Percentiles rank a stretch among this genome's conserved stretches.
Evolutionary conservation across 306 rosid species (phyloP).

Genomic region (Dalbergia cochinchinensis): DNA sequence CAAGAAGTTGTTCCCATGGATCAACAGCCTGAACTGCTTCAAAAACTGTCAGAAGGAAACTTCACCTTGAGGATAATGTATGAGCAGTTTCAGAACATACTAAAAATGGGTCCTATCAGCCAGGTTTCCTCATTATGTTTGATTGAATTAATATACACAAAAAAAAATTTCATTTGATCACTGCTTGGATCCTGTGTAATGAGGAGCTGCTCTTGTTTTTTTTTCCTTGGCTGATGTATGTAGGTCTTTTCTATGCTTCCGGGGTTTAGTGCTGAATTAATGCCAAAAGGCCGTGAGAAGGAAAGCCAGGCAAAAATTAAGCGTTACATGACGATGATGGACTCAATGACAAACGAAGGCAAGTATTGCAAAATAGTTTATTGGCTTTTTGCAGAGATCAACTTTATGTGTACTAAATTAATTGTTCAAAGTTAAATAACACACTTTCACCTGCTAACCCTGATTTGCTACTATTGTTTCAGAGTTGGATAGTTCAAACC

Average conservation of each 20-base stretch:
- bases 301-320: conserved; percentile 91
- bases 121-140: conserved; percentile 58
- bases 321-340: conserved; percentile 98
- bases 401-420: conserved; percentile 12
- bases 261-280: conserved; percentile 67
- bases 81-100: conserved; percentile 80
- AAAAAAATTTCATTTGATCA: background rate
- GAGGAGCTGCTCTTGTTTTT: conserved; percentile 17
- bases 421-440: conserved; percentile 21
- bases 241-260: conserved; percentile 88
- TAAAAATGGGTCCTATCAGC: conserved; percentile 85
- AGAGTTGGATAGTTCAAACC: conserved; percentile 90
- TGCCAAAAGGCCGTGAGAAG: conserved; percentile 93
- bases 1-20: conserved; percentile 95
- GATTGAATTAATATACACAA: conserved; percentile 32
- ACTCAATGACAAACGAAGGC: conserved; percentile 48
- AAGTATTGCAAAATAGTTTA: conserved; percentile 10
- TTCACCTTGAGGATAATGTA: conserved; percentile 90
- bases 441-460: conserved; percentile 30
- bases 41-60: conserved; percentile 86
- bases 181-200: background rate
- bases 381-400: conserved; percentile 18
- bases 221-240: conserved; percentile 23
- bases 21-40: conserved; percentile 87
- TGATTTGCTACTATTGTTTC: conserved; percentile 48